Evolutionary conservation across 2,329 filamentous ascomycete genomes (phyloP).

Genomic region (Metarhizium brunneum): DNA sequence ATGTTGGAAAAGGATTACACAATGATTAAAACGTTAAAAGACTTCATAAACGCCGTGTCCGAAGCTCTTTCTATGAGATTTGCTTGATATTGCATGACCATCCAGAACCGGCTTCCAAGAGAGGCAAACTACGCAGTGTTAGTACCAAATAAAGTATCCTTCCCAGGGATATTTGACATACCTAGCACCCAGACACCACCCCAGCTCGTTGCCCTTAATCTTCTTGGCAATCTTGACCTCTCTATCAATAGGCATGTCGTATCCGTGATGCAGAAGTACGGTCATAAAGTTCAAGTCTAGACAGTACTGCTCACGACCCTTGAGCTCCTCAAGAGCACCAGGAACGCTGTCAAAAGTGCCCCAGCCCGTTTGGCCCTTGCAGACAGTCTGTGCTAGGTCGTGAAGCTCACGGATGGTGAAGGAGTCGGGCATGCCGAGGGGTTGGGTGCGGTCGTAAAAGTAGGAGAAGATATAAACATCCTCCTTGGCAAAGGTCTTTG

Average conservation of each 20-base stretch:
- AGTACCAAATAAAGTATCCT: slow-evolving; percentile 5
- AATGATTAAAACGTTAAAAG: not conserved
- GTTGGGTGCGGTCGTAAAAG: slow-evolving; percentile 92
- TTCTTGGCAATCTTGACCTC: slow-evolving; percentile 99
- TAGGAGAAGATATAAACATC: slow-evolving; percentile 96
- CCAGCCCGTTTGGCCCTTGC: slow-evolving; percentile 69
- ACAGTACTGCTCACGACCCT: slow-evolving; percentile 79
- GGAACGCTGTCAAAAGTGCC: slow-evolving; percentile 68
- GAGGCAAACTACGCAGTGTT: slow-evolving; percentile 55
- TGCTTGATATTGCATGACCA: slow-evolving; percentile 85
- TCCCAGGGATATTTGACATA: slow-evolving; percentile 32
- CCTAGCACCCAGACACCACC: slow-evolving; percentile 97
- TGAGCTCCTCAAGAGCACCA: slow-evolving; percentile 70
- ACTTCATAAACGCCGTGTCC: slow-evolving; percentile 2
- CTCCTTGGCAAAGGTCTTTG: slow-evolving; percentile 84
- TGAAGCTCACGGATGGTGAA: slow-evolving; percentile 89
- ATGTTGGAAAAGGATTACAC: not conserved
- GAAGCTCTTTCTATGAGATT: slow-evolving; percentile 41
- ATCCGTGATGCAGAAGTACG: slow-evolving; percentile 84
- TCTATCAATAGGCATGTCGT: slow-evolving; percentile 93
- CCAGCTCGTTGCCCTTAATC: slow-evolving; percentile 92
- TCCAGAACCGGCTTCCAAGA: slow-evolving; percentile 71
- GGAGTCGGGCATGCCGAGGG: slow-evolving; percentile 95
- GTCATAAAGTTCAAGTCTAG: slow-evolving; percentile 96
- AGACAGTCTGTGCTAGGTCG: slow-evolving; percentile 77